Conservation (phyloP, 768 basidiomycete genomes). For the Lentinus brumalis region DNA sequence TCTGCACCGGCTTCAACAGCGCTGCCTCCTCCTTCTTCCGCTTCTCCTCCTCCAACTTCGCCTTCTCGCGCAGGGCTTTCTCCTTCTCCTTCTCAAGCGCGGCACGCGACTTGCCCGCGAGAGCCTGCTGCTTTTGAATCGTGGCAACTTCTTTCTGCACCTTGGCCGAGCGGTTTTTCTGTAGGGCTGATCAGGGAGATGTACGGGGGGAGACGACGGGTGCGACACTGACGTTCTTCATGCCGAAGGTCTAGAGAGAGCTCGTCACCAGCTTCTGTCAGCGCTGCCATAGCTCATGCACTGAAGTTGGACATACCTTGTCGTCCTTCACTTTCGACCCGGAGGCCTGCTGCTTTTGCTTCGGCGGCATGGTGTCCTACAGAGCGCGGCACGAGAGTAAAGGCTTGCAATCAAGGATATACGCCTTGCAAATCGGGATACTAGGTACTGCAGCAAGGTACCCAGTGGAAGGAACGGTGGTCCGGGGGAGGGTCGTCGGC, state of each 20-base stretch:
- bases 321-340: slow-evolving; percentile 79
- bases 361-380: slow-evolving; percentile 70
- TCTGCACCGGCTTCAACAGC: slow-evolving; percentile 76
- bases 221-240: slow-evolving; percentile 73
- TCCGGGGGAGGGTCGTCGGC: too few species aligned
- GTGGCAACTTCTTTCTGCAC: slow-evolving; percentile 84
- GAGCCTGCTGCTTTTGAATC: slow-evolving; percentile 75
- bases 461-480: too few species aligned
- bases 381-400: too few species aligned
- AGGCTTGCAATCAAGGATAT: too few species aligned
- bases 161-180: slow-evolving; percentile 96
- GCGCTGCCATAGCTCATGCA: slow-evolving; percentile 21
- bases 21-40: slow-evolving; percentile 83
- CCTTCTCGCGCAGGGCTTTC: slow-evolving; percentile 74
- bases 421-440: too few species aligned
- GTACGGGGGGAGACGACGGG: background rate
- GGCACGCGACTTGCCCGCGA: slow-evolving; percentile 80
- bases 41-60: slow-evolving; percentile 79
- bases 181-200: background rate
- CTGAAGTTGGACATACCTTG: slow-evolving; percentile 54
- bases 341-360: slow-evolving; percentile 56
- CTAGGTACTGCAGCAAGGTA: too few species aligned
- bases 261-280: slow-evolving; percentile 30
- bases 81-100: slow-evolving; percentile 84
- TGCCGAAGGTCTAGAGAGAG: slow-evolving; percentile 70